Conservation (phyloP, 257 asterid genomes). For the Haberlea rhodopensis region DNA sequence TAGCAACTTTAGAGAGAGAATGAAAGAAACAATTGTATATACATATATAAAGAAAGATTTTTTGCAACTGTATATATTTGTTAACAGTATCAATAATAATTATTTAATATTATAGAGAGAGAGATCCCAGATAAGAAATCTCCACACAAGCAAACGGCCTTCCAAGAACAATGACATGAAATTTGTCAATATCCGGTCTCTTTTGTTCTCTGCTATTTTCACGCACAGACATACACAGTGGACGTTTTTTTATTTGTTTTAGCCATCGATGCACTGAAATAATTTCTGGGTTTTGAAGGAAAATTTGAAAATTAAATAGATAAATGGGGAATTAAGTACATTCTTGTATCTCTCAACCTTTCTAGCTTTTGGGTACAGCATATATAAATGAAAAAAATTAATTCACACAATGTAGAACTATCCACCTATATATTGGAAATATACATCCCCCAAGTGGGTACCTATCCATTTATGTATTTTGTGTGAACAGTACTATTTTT, state of each 20-base stretch:
- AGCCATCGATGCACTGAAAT: conserved; percentile 20
- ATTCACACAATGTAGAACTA: conserved; percentile 33
- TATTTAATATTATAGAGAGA: conserved; percentile 37
- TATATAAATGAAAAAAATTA: conserved; percentile 44
- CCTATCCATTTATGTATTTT: background rate
- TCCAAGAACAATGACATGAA: conserved; percentile 86
- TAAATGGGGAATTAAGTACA: conserved; percentile 56
- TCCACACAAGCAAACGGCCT: conserved; percentile 80
- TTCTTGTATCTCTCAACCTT: conserved; percentile 52
- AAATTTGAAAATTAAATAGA: conserved; percentile 35
- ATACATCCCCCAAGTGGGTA: too few species aligned
- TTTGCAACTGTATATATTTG: conserved; percentile 29
- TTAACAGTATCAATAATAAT: conserved; percentile 17
- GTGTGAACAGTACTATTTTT: background rate
- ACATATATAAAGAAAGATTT: conserved; percentile 7
- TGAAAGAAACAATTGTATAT: conserved; percentile 21
- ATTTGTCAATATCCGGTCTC: conserved; percentile 98
- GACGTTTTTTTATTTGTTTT: background rate
- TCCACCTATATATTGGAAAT: conserved; percentile 34
- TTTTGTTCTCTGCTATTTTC: conserved; percentile 44
- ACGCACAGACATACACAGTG: conserved; percentile 13
- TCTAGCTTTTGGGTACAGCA: conserved; percentile 48
- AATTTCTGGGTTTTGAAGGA: conserved; percentile 49
- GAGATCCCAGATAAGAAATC: conserved; percentile 96
- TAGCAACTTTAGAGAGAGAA: too few species aligned